These are phyloP conservation scores for Myxozyma neotropica DNA, from an alignment of 805 yeast genomes.

Conservation along the genomic window DNA sequence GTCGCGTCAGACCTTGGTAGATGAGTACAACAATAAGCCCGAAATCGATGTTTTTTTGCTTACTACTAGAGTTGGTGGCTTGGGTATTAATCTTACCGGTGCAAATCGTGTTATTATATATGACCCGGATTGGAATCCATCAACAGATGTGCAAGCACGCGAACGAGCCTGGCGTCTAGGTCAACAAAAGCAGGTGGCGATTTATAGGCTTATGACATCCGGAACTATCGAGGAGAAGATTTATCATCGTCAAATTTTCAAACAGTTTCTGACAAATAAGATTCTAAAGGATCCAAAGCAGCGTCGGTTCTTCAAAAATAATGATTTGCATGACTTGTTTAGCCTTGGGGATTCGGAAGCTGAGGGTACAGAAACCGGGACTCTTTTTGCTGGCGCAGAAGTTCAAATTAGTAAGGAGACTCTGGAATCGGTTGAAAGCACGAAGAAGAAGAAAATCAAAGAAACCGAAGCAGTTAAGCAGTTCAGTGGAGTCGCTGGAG, in stretches of 20 bases:
- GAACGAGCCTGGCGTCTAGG: conserved; percentile 98
- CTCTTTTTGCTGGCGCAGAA: conserved; percentile 57
- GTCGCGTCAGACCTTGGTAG: conserved; percentile 76
- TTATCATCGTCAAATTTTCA: conserved; percentile 94
- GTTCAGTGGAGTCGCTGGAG: conserved; percentile 70
- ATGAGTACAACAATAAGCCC: conserved; percentile 67
- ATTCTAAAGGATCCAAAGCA: conserved; percentile 95
- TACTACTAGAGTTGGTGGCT: conserved; percentile 94
- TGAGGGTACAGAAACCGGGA: conserved; percentile 69
- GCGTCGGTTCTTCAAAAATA: conserved; percentile 86
- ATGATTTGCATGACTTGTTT: conserved; percentile 87
- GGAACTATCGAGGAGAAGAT: conserved; percentile 97
- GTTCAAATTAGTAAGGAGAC: conserved; percentile 37
- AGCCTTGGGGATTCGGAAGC: conserved; percentile 74
- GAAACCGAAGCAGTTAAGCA: conserved; percentile 66
- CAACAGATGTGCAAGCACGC: conserved; percentile 94
- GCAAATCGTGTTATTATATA: conserved; percentile 91
- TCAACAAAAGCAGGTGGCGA: conserved; percentile 87
- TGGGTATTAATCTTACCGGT: conserved; percentile 92
- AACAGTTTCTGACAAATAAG: conserved; percentile 89
- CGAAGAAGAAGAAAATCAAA: conserved; percentile 40
- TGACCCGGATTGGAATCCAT: conserved; percentile 99
- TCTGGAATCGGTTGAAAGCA: conserved; percentile 37
- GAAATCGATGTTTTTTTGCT: conserved; percentile 67
- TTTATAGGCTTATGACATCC: conserved; percentile 87